Conservation (phyloP, 2,329 filamentous ascomycete species). For the Colletotrichum sojae region DNA sequence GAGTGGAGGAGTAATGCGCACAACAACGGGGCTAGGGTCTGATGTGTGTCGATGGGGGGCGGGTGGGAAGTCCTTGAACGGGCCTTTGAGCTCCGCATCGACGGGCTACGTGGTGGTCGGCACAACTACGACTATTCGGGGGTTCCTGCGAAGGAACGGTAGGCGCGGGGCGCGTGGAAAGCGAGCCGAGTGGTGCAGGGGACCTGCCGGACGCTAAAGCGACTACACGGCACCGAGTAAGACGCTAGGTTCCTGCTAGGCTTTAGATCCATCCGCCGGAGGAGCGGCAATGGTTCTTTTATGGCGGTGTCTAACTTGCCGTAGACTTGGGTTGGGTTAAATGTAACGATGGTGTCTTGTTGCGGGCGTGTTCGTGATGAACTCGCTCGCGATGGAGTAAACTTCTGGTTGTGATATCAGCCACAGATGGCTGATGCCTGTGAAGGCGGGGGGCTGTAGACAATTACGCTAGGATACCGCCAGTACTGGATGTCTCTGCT, state of each 20-base stretch:
- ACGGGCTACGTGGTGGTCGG: neutral
- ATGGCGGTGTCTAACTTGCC: too few species aligned
- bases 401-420: neutral
- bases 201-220: slow-evolving; percentile 8
- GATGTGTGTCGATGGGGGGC: slow-evolving; percentile 9
- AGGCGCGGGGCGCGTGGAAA: neutral
- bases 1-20: slow-evolving; percentile 4
- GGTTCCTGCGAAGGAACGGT: neutral
- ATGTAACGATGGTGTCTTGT: too few species aligned
- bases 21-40: slow-evolving; percentile 9
- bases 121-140: too few species aligned
- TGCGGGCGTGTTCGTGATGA: too few species aligned
- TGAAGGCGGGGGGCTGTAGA: too few species aligned
- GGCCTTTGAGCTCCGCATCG: neutral
- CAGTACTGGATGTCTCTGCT: too few species aligned
- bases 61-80: slow-evolving; percentile 7
- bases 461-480: too few species aligned
- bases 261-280: neutral
- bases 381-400: neutral
- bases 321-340: too few species aligned
- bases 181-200: slow-evolving; percentile 8
- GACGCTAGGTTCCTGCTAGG: neutral
- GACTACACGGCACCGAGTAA: neutral
- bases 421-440: too few species aligned
- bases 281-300: neutral